phyloP scores from a whole-genome alignment of 805 yeast species.

The Starmerella sp. region DNA sequence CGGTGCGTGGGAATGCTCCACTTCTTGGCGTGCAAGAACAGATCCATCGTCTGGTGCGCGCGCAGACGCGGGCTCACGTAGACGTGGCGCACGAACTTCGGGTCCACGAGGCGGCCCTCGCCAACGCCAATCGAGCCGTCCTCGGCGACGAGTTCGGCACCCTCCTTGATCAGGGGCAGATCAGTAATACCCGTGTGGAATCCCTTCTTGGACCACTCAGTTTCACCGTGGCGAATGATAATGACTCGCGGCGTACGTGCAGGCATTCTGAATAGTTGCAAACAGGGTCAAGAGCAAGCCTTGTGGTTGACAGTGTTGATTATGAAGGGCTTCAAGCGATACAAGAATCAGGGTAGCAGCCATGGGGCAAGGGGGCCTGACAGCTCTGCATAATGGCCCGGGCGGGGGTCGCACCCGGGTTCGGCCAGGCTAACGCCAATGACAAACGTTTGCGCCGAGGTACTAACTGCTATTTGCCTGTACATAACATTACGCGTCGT shows the following conservation, averaged over 20 bases:
- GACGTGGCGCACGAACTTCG: constrained; percentile 49
- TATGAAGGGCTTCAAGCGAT: not conserved
- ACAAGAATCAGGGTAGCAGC: not conserved
- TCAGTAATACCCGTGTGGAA: constrained; percentile 86
- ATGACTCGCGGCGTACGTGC: constrained; percentile 31
- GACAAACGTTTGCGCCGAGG: too few species aligned
- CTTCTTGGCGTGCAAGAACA: constrained; percentile 44
- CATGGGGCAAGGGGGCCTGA: not conserved
- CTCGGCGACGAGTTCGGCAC: constrained; percentile 60
- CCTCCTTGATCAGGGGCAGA: constrained; percentile 62
- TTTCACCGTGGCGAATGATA: constrained; percentile 46
- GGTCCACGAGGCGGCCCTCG: constrained; percentile 47
- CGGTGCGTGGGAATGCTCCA: constrained; percentile 23
- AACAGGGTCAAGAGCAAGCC: not conserved
- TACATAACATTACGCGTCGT: too few species aligned
- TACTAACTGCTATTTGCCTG: too few species aligned
- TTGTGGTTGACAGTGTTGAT: not conserved
- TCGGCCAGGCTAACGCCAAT: too few species aligned
- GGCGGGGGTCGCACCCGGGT: not conserved
- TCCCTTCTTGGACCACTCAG: constrained; percentile 92
- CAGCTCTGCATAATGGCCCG: not conserved
- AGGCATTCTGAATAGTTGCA: not conserved
- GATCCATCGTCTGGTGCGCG: constrained; percentile 62
- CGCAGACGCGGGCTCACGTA: constrained; percentile 73
- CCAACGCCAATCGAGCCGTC: constrained; percentile 67